Evolutionary conservation across 495 filamentous ascomycete species (phyloP).

Genomic region (Hamigera avellanea): DNA sequence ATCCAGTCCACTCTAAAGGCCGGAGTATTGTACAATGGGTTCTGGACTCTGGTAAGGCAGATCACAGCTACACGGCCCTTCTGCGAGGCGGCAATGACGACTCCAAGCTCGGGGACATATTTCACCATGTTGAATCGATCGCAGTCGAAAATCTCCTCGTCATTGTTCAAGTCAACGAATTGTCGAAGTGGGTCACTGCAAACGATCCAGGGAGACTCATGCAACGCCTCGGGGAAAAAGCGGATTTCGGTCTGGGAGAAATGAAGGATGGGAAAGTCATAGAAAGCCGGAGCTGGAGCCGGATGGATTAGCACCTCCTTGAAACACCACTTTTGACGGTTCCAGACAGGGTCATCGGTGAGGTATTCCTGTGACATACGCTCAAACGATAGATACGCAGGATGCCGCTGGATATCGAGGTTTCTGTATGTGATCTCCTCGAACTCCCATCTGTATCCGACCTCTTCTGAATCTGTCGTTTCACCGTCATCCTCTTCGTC

Average conservation of each 20-base stretch:
- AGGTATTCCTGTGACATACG: constrained; percentile 6
- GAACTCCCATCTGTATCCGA: constrained; percentile 4
- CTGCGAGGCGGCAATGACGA: constrained; percentile 63
- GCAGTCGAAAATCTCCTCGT: constrained; percentile 24
- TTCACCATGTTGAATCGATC: constrained; percentile 69
- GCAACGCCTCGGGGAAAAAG: constrained; percentile 37
- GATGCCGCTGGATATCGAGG: too few relatives aligned
- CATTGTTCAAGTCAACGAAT: constrained; percentile 14
- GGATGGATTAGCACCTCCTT: constrained; percentile 7
- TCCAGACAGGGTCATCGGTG: neutral
- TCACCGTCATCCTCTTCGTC: constrained; percentile 7
- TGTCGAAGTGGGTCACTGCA: constrained; percentile 36
- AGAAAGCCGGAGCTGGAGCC: constrained; percentile 7
- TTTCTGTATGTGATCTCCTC: too few relatives aligned
- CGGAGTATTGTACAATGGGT: constrained; percentile 10
- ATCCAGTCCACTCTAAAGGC: constrained; percentile 46
- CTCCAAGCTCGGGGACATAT: constrained; percentile 65
- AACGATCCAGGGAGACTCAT: constrained; percentile 32
- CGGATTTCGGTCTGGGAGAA: constrained; percentile 48
- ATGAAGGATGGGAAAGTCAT: constrained; percentile 40
- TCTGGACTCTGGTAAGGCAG: constrained; percentile 45
- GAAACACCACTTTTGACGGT: neutral
- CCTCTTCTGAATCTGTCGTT: constrained; percentile 4
- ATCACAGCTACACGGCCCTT: constrained; percentile 66
- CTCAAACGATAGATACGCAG: constrained; percentile 8